Conservation (phyloP, 2,329 filamentous ascomycete genomes). For the Phialocephala subalpina region DNA sequence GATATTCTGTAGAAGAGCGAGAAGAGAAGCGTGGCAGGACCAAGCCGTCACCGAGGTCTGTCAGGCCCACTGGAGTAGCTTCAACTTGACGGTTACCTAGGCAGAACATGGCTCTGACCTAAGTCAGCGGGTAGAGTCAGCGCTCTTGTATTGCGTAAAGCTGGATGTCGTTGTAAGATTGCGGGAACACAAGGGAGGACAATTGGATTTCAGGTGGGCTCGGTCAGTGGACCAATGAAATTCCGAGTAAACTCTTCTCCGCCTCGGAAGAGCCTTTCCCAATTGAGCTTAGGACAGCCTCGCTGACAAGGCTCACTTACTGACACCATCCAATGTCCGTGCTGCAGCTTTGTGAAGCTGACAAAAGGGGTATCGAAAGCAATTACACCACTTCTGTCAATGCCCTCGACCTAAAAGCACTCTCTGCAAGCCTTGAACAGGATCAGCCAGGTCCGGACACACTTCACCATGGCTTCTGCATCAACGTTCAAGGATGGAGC, state of each 20-base stretch:
- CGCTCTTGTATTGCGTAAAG: not conserved
- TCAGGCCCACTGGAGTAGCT: not conserved
- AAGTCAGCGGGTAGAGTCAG: not conserved
- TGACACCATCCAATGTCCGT: not conserved
- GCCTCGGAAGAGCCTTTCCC: not conserved
- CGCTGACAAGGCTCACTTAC: constrained; percentile 1
- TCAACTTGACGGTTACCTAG: not conserved
- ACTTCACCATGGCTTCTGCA: constrained; percentile 24
- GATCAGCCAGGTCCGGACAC: not conserved
- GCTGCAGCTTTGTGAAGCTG: not conserved
- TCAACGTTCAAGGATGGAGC: constrained; percentile 36
- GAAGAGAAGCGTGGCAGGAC: not conserved
- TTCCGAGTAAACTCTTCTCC: not conserved
- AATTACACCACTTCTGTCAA: not conserved
- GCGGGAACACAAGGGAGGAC: not conserved
- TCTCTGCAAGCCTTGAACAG: not conserved
- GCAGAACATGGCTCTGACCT: not conserved
- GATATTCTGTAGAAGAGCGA: not conserved
- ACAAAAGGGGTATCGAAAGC: not conserved
- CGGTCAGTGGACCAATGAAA: not conserved
- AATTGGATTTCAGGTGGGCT: not conserved
- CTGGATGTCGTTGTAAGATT: not conserved
- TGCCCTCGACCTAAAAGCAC: not conserved
- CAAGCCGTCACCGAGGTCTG: not conserved
- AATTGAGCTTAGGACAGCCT: not conserved